Percentiles rank a stretch among this genome's conserved stretches.
These are phyloP conservation scores for Gossypium longicalyx DNA, from an alignment of 345 rosid genomes.

Conservation along the genomic window DNA sequence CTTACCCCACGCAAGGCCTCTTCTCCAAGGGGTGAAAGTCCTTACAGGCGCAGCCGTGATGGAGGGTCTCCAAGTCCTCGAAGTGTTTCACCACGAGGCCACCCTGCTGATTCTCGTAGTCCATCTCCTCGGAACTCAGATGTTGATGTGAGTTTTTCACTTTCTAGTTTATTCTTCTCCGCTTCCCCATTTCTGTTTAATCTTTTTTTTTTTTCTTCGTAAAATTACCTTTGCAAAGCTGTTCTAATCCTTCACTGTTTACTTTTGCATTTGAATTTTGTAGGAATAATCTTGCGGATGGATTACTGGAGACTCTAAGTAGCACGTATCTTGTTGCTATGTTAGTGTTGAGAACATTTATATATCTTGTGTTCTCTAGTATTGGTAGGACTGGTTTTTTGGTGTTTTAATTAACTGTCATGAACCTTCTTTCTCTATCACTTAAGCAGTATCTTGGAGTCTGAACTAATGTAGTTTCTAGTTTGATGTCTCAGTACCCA, in stretches of 20 bases:
- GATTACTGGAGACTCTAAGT: slow-evolving; percentile 16
- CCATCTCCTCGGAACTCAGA: slow-evolving; percentile 37
- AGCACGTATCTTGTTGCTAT: slow-evolving; percentile 26
- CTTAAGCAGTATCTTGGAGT: slow-evolving; percentile 15
- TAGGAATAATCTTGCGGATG: slow-evolving; percentile 44
- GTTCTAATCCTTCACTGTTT: slow-evolving; percentile 12
- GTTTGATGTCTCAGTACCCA: slow-evolving; percentile 10
- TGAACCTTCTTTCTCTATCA: slow-evolving; percentile 22
- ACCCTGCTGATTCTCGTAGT: slow-evolving; percentile 39
- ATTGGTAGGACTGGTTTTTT: slow-evolving; percentile 32
- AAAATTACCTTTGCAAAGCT: neutral
- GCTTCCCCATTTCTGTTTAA: neutral
- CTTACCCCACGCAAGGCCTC: slow-evolving; percentile 34
- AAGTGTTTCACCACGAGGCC: slow-evolving; percentile 36
- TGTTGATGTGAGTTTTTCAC: slow-evolving; percentile 33
- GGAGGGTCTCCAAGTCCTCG: slow-evolving; percentile 44
- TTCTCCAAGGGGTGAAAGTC: slow-evolving; percentile 33
- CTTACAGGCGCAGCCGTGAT: slow-evolving; percentile 35
- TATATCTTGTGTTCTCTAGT: slow-evolving; percentile 30
- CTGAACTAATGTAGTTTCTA: slow-evolving; percentile 13
- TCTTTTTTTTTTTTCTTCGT: neutral
- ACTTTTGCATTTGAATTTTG: slow-evolving; percentile 22
- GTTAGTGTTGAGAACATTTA: slow-evolving; percentile 17
- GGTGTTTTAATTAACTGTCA: slow-evolving; percentile 29
- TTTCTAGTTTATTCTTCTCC: neutral